Conservation (phyloP, 805 yeast species). For the Candida cerambycidarum region DNA sequence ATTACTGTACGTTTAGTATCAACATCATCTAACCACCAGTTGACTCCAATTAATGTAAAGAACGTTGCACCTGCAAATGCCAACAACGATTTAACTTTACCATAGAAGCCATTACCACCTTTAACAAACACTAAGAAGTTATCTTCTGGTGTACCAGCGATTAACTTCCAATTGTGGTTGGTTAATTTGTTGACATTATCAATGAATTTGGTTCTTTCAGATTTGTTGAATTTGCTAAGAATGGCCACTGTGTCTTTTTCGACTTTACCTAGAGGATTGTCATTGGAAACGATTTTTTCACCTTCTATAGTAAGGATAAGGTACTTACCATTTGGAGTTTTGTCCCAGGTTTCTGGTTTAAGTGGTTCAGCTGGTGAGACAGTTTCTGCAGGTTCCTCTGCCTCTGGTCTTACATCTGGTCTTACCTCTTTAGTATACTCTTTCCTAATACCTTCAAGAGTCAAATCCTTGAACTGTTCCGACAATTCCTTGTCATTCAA, state of each 20-base stretch:
- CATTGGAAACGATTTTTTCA: constrained; percentile 26
- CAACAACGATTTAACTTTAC: constrained; percentile 20
- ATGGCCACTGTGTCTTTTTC: constrained; percentile 43
- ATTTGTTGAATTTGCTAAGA: constrained; percentile 35
- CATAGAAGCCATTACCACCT: constrained; percentile 7
- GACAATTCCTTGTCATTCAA: constrained; percentile 13
- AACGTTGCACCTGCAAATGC: constrained; percentile 28
- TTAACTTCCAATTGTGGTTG: constrained; percentile 50
- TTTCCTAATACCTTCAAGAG: constrained; percentile 19
- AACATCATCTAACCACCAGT: constrained; percentile 18
- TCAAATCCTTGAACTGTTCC: constrained; percentile 16
- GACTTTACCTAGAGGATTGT: constrained; percentile 34
- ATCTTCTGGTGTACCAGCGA: constrained; percentile 39
- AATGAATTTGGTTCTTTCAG: constrained; percentile 33
- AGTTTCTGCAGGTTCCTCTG: background rate
- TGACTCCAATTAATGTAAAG: constrained; percentile 21
- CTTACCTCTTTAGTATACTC: constrained; percentile 45
- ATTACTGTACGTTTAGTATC: background rate
- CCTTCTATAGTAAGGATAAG: constrained; percentile 37
- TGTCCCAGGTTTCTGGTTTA: background rate
- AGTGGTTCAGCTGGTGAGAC: background rate
- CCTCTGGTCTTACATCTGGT: constrained; percentile 23
- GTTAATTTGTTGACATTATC: constrained; percentile 43
- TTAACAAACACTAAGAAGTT: constrained; percentile 16
- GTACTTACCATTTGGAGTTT: constrained; percentile 20